Evolutionary conservation across 805 yeast genomes (phyloP).

Genomic region (Kazachstania bromeliacearum): DNA sequence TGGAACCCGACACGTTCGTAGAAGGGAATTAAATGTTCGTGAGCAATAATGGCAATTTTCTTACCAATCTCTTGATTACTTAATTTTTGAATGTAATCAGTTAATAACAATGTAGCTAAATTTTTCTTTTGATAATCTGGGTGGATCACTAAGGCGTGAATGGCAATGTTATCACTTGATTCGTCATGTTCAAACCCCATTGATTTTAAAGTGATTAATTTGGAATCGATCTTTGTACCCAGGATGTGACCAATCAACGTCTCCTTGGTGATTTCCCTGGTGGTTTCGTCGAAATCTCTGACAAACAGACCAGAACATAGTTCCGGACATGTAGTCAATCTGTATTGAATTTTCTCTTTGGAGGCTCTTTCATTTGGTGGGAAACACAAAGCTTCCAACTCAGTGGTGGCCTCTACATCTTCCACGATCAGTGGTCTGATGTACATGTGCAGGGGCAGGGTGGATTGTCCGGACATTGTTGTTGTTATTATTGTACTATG

Average conservation of each 20-base stretch:
- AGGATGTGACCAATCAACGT: conserved; percentile 70
- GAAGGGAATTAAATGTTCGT: conserved; percentile 58
- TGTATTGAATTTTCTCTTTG: conserved; percentile 51
- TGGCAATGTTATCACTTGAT: conserved; percentile 60
- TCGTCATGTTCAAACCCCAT: conserved; percentile 53
- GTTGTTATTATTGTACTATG: conserved; percentile 15
- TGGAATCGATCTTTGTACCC: conserved; percentile 53
- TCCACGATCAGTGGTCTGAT: conserved; percentile 72
- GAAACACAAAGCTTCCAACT: conserved; percentile 61
- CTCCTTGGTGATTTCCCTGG: conserved; percentile 38
- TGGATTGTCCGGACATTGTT: conserved; percentile 29
- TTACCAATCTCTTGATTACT: conserved; percentile 81
- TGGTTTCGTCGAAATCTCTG: conserved; percentile 43
- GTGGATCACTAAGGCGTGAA: conserved; percentile 73
- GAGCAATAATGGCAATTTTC: conserved; percentile 64
- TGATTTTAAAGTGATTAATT: conserved; percentile 23
- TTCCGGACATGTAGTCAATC: conserved; percentile 80
- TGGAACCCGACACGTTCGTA: conserved; percentile 76
- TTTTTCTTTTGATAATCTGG: conserved; percentile 74
- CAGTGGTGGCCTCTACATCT: conserved; percentile 55
- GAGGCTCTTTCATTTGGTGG: conserved; percentile 62
- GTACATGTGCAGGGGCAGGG: conserved; percentile 50
- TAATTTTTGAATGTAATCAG: conserved; percentile 84
- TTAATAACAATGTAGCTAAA: conserved; percentile 71
- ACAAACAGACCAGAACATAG: conserved; percentile 80